Percentiles rank a stretch among this genome's conserved stretches.
Conservation (phyloP, 331 rosid species). For the Acacia pycnantha region DNA sequence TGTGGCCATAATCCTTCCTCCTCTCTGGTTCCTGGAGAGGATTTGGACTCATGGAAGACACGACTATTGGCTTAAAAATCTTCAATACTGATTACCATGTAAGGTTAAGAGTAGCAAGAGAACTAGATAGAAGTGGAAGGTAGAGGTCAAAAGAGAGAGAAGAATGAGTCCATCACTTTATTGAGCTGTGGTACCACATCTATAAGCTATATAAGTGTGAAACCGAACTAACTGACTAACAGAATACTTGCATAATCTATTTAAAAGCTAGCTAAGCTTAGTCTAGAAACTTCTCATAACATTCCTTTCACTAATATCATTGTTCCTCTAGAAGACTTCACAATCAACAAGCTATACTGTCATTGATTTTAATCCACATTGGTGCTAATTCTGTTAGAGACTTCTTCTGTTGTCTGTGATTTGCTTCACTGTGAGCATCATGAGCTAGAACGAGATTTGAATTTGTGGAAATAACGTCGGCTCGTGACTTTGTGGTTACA, state of each 20-base stretch:
- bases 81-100: neutral
- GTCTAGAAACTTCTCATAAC: neutral
- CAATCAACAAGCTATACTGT: neutral
- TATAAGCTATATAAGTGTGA: neutral
- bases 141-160: neutral
- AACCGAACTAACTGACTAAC: neutral
- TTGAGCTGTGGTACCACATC: neutral
- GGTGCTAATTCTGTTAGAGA: neutral
- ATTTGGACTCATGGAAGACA: neutral
- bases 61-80: neutral
- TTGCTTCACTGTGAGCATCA: neutral
- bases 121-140: neutral
- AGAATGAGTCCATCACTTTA: neutral
- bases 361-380: neutral
- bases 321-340: neutral
- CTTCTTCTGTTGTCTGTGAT: neutral
- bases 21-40: neutral
- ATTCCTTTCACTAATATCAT: neutral
- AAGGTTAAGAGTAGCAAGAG: neutral
- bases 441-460: neutral
- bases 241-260: neutral
- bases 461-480: conserved; percentile 9
- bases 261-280: neutral
- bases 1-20: neutral
- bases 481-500: conserved; percentile 30